A percentile compares a stretch with the other conserved stretches of the same genome.
Conservation (phyloP, 2,329 filamentous ascomycete species). For the Diaporthe sp. region DNA sequence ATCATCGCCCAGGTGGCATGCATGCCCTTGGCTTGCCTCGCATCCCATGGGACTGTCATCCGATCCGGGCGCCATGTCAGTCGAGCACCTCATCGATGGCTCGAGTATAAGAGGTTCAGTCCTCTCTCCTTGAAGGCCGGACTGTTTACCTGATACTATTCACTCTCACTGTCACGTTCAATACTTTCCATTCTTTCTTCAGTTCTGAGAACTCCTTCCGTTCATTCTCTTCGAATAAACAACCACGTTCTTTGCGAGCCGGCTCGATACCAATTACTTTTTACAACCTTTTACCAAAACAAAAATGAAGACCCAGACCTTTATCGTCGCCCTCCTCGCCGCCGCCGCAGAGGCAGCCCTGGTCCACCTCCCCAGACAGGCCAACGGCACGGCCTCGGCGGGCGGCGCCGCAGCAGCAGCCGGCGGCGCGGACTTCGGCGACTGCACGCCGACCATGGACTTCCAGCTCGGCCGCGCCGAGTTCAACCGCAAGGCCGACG, state of each 20-base stretch:
- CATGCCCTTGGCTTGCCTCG: neutral
- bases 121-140: neutral
- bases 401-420: neutral
- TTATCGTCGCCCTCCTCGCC: constrained; percentile 33
- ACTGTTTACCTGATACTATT: neutral
- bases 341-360: constrained; percentile 28
- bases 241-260: constrained; percentile 22
- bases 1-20: constrained; percentile 25
- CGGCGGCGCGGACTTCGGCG: constrained; percentile 33
- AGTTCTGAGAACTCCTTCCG: constrained; percentile 32
- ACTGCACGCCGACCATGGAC: constrained; percentile 36
- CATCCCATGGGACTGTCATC: constrained; percentile 15
- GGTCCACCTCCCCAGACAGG: constrained; percentile 23
- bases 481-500: constrained; percentile 30
- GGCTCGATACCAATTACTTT: neutral
- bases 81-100: neutral
- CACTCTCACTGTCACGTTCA: neutral
- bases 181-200: neutral
- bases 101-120: neutral
- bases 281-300: neutral
- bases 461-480: constrained; percentile 32
- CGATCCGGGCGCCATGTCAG: neutral
- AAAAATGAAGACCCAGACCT: constrained; percentile 25
- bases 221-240: constrained; percentile 10
- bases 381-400: constrained; percentile 18